A percentile compares a stretch with the other conserved stretches of the same genome.
phyloP scores from a whole-genome alignment of 176 grass and related monocot species.

The Oryza officinalis region DNA sequence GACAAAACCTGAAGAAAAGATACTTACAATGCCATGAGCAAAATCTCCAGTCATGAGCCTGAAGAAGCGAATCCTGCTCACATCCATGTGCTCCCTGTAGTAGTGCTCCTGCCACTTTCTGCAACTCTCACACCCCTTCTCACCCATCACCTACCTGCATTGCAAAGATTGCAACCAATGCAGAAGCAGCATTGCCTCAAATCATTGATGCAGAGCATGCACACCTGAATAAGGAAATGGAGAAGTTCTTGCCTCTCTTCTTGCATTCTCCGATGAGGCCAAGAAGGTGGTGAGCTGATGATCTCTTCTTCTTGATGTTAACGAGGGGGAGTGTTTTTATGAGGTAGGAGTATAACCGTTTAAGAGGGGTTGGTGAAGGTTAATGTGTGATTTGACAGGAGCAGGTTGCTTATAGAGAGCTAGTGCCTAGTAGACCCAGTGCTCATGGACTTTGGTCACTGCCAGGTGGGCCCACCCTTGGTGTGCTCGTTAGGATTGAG shows the following conservation, averaged over 20 bases:
- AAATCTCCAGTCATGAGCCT: conserved; percentile 35
- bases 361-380: background rate
- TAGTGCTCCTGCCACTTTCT: conserved; percentile 45
- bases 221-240: background rate
- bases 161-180: background rate
- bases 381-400: conserved; percentile 19
- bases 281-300: background rate
- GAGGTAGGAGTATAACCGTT: background rate
- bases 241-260: conserved; percentile 9
- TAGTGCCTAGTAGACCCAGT: background rate
- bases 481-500: conserved; percentile 4
- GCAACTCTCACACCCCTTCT: conserved; percentile 31
- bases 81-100: conserved; percentile 54
- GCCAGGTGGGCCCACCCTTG: background rate
- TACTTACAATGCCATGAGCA: conserved; percentile 36
- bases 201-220: background rate
- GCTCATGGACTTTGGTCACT: conserved; percentile 3
- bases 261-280: conserved; percentile 18
- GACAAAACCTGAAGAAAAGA: background rate
- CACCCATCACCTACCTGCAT: conserved; percentile 22
- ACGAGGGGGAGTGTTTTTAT: conserved; percentile 19
- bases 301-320: conserved; percentile 26
- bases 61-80: conserved; percentile 32
- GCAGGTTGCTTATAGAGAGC: background rate
- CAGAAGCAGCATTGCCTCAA: background rate